Evolutionary conservation across 768 basidiomycete genomes (phyloP), one percentile per base, ranked within the genome.

Genomic region (Termitomyces heimii): DNA sequence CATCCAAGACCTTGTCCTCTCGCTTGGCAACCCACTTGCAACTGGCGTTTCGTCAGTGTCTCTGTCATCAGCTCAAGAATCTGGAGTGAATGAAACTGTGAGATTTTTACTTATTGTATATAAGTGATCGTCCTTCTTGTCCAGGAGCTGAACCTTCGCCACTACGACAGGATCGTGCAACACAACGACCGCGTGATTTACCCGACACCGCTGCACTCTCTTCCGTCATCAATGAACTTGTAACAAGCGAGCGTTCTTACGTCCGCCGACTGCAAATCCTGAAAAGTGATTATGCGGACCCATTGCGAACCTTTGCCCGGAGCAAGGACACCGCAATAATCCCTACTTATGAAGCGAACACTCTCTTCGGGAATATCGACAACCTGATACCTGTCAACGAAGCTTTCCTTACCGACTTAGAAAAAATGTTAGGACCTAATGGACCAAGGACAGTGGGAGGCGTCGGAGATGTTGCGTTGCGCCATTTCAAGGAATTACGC

Each of bases 311-410:
- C 44, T 99, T 95, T 68, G 84, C 96, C 22, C 81, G 83, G 54
- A 86, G 80, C 69, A 90, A 91, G 67, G 86, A 88, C 58, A 94
- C 91, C 0, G 85, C 89, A 35, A 92, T 99, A 63, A 81, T 99
- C 45, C 88, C 90, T 1, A 72, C 84, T 22, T 98, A 96, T 68
- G 91, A 98, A 68, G 95, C 95, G 34, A 94, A 91, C 62, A 91
- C 84, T 1, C 79, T 99, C 24, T 98, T 99, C 63, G 92, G 92
- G 54, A 98, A 99, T 71, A 81, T 98, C 51, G 95, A 98, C 70
- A 86, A 83, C 52, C 79, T 99, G 22, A 71, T 98, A 3, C 86
- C 86, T 1, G 89, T 92, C n/a, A 94, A 98, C 65, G 89, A 92
- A 65, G 84, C 85, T 0, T 95, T 98, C 68, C 74, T 98, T 37